Evolutionary conservation across 192 early-diverging fungal species (phyloP), one percentile per base, ranked within the genome.

Genomic region (Rhizophagus clarus): DNA sequence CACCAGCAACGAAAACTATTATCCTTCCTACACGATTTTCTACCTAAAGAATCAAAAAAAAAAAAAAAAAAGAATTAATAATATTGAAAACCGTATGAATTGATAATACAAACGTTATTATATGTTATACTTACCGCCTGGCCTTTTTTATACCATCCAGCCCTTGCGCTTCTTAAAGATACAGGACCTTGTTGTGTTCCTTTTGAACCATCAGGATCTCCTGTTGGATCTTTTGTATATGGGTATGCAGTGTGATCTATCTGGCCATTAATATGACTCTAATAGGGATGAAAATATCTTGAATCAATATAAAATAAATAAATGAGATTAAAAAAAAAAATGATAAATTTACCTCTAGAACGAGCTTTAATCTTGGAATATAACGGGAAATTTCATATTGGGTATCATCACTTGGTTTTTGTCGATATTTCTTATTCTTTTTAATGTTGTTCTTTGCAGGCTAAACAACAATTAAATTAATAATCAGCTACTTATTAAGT

Each of bases 1-100:
- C 95, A 49, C 95, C 95, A 37, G 93, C 88, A 62, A 96, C 84
- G 76, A 97, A 97, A 9, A 97, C 82, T 67, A 95, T 88, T 22
- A 95, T 72, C 15, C 90, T 81, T 22, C 85, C 81, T 64, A 81
- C 81, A 0, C 81, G 85, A 11, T 87, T 71, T 42, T 87, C 90
- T 12, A 47, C 26, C 49, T 78, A 74, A 37, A 63, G 37, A 15
- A 68, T 26, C 26, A 67, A 74, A 26, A 81, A 1, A 51, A 83
- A n/a, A n/a, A n/a, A n/a, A n/a, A n/a, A n/a, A n/a, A n/a, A n/a
- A n/a, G n/a, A n/a, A 64, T 31, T 71, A n/a, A 2, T 71, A 60
- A 61, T 45, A 61, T 56, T 34, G 79, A 76, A 84, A 75, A 51
- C 28, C 5, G 12, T 17, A 34, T 10, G 12, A 69, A 10, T 81